phyloP scores from a whole-genome alignment of 2,329 filamentous ascomycete species.

The Cercospora sp. region DNA sequence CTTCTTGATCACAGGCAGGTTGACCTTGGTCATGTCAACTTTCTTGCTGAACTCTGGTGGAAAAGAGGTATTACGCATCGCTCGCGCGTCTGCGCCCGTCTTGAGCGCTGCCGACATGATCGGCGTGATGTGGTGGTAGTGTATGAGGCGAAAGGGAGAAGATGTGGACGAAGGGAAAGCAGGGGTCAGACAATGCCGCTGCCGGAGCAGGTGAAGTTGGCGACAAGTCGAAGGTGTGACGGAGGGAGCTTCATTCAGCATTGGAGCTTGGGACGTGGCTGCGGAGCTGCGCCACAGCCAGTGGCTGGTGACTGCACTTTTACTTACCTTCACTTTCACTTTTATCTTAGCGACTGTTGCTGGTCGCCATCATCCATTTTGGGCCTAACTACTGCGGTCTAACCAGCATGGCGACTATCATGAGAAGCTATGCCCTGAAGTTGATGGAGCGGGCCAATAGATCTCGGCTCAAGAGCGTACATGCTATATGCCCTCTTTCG shows the following conservation, averaged over 20 bases:
- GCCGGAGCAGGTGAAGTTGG: slow-evolving; percentile 3
- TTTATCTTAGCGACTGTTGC: background rate
- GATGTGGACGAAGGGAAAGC: background rate
- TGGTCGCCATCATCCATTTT: background rate
- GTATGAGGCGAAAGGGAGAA: background rate
- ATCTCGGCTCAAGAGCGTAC: background rate
- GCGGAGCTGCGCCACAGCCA: background rate
- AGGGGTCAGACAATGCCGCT: background rate
- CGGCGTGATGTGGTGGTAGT: background rate
- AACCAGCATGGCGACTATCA: background rate
- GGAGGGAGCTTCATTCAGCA: background rate
- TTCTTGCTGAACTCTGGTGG: slow-evolving; percentile 91
- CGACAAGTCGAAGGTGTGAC: background rate
- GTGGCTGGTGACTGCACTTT: background rate
- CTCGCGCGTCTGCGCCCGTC: slow-evolving; percentile 81
- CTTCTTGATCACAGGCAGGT: slow-evolving; percentile 97
- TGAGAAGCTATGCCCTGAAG: background rate
- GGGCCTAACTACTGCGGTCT: background rate
- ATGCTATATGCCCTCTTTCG: background rate
- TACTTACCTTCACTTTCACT: background rate
- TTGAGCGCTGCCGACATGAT: slow-evolving; percentile 42
- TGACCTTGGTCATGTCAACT: slow-evolving; percentile 97
- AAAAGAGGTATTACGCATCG: slow-evolving; percentile 88
- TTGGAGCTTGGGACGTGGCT: background rate
- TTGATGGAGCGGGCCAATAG: background rate